phyloP scores from a whole-genome alignment of 345 rosid species.

The Turnera subulata region DNA sequence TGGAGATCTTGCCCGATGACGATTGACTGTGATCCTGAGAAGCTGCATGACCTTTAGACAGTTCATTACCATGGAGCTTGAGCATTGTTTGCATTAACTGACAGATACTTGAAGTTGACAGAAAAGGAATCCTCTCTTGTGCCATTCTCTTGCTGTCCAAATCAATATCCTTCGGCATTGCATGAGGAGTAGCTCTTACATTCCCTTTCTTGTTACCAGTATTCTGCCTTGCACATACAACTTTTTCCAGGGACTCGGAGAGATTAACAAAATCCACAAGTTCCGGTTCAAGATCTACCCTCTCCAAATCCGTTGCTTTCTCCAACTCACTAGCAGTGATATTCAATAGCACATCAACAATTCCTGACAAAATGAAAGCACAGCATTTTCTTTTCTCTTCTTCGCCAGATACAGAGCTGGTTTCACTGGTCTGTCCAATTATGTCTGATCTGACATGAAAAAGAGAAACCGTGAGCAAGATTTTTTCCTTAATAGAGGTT shows the following conservation, averaged over 20 bases:
- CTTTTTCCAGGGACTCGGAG: constrained; percentile 44
- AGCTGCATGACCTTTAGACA: constrained; percentile 24
- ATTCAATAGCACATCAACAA: constrained; percentile 62
- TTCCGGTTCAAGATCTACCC: constrained; percentile 55
- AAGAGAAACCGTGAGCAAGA: constrained; percentile 16
- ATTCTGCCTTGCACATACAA: constrained; percentile 38
- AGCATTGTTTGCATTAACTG: constrained; percentile 44
- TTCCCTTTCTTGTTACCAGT: constrained; percentile 43
- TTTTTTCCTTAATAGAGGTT: not conserved
- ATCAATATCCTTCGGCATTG: constrained; percentile 25
- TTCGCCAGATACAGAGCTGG: constrained; percentile 40
- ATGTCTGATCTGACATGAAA: constrained; percentile 52
- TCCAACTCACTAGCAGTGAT: constrained; percentile 48
- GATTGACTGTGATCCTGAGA: constrained; percentile 53
- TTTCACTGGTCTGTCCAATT: constrained; percentile 47
- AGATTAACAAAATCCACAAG: constrained; percentile 45
- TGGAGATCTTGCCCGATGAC: constrained; percentile 36
- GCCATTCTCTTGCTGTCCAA: constrained; percentile 27
- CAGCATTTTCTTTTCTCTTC: constrained; percentile 54
- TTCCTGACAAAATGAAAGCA: constrained; percentile 47
- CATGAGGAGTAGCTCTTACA: constrained; percentile 28
- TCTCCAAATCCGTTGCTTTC: constrained; percentile 45
- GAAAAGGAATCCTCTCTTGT: constrained; percentile 45
- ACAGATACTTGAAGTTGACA: constrained; percentile 67
- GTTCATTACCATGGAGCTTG: constrained; percentile 28